phyloP scores from a whole-genome alignment of 2,329 filamentous ascomycete genomes.

The Aspergillus eucalypticola region DNA sequence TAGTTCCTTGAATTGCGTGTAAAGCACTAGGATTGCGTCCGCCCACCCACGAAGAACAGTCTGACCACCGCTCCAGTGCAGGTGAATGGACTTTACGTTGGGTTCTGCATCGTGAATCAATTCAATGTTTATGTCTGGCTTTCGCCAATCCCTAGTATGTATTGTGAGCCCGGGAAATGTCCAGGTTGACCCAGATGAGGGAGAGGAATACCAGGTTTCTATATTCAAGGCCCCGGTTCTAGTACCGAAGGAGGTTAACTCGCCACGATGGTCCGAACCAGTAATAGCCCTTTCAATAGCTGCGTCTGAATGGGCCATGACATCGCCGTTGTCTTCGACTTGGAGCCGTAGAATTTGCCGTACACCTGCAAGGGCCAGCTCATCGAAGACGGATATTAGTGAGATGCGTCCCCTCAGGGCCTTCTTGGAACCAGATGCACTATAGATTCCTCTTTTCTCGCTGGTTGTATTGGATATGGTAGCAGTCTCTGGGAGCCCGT shows the following conservation, averaged over 20 bases:
- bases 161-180: not conserved
- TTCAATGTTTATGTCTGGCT: constrained; percentile 7
- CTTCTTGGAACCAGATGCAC: too few species aligned
- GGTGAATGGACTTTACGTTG: not conserved
- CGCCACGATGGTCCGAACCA: not conserved
- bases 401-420: too few species aligned
- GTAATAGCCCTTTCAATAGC: constrained; percentile 6
- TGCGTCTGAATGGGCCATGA: too few species aligned
- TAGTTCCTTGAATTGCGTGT: not conserved
- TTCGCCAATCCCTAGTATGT: constrained; percentile 1
- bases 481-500: too few species aligned
- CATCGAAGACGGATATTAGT: too few species aligned
- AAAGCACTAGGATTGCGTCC: not conserved
- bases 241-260: not conserved
- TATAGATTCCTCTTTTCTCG: too few species aligned
- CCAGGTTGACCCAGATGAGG: too few species aligned
- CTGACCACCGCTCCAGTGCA: constrained; percentile 9
- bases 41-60: constrained; percentile 6
- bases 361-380: too few species aligned
- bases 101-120: not conserved
- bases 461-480: too few species aligned
- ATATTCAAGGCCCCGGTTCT: not conserved
- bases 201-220: not conserved
- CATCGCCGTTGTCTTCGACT: too few species aligned
- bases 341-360: too few species aligned